Evolutionary conservation across 805 yeast species (phyloP), one percentile per base, ranked within the genome.

Genomic region (Metschnikowia cubensis): DNA sequence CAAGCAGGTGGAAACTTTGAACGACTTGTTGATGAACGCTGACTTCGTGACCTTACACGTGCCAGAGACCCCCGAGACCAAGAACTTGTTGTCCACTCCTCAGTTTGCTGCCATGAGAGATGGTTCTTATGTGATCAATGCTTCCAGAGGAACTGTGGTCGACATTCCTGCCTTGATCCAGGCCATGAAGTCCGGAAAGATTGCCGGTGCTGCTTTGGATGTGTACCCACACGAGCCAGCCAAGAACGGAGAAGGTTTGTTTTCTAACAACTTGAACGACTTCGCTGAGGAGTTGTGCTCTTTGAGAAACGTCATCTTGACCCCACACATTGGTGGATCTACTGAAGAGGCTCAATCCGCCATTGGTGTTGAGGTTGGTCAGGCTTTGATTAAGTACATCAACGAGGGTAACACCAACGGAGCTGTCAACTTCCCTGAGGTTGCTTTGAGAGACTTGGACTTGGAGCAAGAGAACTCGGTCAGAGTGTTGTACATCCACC

Each of bases 341-440:
- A 94, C 99, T 43, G 98, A 92, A 73, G 99, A 94, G 77, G 99
- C 99, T 35, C 99, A 94, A 79, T 80, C 88, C 50, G 96, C 98
- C 37, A 94, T 94, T 65, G 99, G 99, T 74, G 77, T 92, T 53
- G 99, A 94, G 76, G 99, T 94, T 54, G 89, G 85, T 53, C 77
- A 86, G 42, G 84, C 96, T 36, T 79, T 94, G 63, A 78, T 91
- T 57, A 89, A 88, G 67, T 94, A 90, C 76, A 87, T 94, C 69
- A 92, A 91, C 73, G 98, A 92, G 77, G 99, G 99, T 77, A 78
- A 83, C 63, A 87, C 98, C 14, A 81, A 81, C 45, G 98, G 97
- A 63, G 91, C 98, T 5, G 99, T 92, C 52, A 94, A 94, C 81
- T 91, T 94, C 96, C 99, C 99, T 64, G 98, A 94, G 76, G 97